Evolutionary conservation across 371 early-diverging fungal genomes (phyloP).

Genomic region (Choanephora cucurbitarum): DNA sequence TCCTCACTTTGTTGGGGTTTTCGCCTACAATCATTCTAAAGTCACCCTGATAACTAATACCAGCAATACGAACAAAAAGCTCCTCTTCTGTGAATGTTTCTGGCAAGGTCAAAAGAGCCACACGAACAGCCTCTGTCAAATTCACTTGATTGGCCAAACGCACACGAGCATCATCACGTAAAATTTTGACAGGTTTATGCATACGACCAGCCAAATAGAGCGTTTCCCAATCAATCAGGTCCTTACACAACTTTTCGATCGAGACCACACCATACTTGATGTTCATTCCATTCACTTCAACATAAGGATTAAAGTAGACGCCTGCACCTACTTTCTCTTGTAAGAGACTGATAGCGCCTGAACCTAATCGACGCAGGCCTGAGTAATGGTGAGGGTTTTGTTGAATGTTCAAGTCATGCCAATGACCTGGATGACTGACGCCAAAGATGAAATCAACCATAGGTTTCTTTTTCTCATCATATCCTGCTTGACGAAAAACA

Average conservation of each 20-base stretch:
- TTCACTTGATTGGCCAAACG: constrained; percentile 87
- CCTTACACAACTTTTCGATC: constrained; percentile 81
- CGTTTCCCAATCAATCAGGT: constrained; percentile 92
- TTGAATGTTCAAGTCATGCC: constrained; percentile 93
- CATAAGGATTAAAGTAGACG: constrained; percentile 94
- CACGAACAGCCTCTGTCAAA: constrained; percentile 81
- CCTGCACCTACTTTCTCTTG: constrained; percentile 91
- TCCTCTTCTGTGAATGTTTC: constrained; percentile 80
- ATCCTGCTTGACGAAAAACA: constrained; percentile 86
- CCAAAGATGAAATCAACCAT: constrained; percentile 96
- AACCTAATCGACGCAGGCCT: constrained; percentile 66
- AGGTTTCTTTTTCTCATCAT: constrained; percentile 65
- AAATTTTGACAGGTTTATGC: constrained; percentile 94
- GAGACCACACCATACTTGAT: constrained; percentile 97
- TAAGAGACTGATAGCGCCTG: constrained; percentile 68
- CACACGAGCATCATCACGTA: constrained; percentile 88
- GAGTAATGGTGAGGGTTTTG: constrained; percentile 94
- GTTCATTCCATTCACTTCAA: constrained; percentile 78
- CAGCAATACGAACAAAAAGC: constrained; percentile 82
- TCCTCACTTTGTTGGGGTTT: constrained; percentile 92
- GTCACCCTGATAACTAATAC: constrained; percentile 91
- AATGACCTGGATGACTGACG: constrained; percentile 94
- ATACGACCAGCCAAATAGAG: constrained; percentile 95
- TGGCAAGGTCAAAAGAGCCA: constrained; percentile 85
- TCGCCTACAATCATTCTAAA: constrained; percentile 93